Evolutionary conservation across 345 rosid species (phyloP).

Genomic region (Mangifera indica): DNA sequence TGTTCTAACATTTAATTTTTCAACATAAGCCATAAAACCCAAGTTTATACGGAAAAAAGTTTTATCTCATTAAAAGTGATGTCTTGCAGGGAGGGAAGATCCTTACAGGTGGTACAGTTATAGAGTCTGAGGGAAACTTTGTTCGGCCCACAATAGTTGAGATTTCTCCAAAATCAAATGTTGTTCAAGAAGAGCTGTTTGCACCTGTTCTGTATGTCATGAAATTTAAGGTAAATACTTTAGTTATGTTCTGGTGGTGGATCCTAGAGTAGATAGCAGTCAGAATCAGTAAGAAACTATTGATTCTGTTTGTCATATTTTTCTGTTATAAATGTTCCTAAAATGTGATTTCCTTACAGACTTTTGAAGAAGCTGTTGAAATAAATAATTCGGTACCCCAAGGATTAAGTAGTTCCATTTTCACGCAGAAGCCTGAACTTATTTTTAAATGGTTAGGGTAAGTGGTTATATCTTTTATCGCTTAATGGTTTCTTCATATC

Average conservation of each 20-base stretch:
- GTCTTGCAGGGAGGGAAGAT: constrained; percentile 80
- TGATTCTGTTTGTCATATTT: not conserved
- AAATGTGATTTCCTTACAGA: constrained; percentile 39
- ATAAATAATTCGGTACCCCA: constrained; percentile 94
- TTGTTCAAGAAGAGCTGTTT: constrained; percentile 88
- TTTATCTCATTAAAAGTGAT: not conserved
- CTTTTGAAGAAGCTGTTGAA: constrained; percentile 76
- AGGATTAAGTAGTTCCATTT: constrained; percentile 93
- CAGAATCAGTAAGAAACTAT: not conserved
- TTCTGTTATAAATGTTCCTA: not conserved
- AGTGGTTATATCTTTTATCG: constrained; percentile 17
- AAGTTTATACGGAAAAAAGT: not conserved
- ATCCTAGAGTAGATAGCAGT: not conserved
- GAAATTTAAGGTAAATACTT: constrained; percentile 67
- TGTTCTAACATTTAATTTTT: not conserved
- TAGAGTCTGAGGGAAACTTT: constrained; percentile 79
- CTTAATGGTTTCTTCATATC: not conserved
- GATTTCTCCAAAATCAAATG: constrained; percentile 62
- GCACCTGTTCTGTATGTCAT: constrained; percentile 87
- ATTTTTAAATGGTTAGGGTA: constrained; percentile 94
- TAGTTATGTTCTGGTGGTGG: not conserved
- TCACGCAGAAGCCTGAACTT: constrained; percentile 69
- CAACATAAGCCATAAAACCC: too few species aligned
- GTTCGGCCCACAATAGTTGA: constrained; percentile 95
- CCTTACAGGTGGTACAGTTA: constrained; percentile 68